phyloP scores from a whole-genome alignment of 208 protist genomes.

The Angomonas ambiguus region DNA sequence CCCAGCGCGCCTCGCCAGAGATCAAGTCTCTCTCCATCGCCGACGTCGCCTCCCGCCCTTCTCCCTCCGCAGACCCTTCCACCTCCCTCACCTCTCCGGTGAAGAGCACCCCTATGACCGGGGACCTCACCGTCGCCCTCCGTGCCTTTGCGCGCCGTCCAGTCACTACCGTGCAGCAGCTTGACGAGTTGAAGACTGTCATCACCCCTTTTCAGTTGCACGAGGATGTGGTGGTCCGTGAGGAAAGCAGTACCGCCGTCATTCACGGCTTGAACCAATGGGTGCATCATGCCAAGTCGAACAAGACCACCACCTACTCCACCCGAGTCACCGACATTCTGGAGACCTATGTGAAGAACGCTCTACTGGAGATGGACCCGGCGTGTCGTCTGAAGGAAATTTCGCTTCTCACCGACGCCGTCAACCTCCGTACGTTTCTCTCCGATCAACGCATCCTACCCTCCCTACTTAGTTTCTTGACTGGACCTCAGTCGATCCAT shows the following conservation, averaged over 20 bases:
- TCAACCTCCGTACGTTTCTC: constrained; percentile 61
- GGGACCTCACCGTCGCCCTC: constrained; percentile 75
- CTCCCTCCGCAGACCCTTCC: not conserved
- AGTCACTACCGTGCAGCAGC: constrained; percentile 70
- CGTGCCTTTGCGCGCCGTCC: constrained; percentile 60
- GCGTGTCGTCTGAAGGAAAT: constrained; percentile 63
- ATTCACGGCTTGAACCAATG: constrained; percentile 58
- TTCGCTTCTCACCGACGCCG: constrained; percentile 54
- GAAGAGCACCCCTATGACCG: constrained; percentile 7
- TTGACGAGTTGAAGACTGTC: constrained; percentile 65
- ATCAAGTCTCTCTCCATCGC: not conserved
- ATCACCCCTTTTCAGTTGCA: constrained; percentile 78
- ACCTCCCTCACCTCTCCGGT: not conserved
- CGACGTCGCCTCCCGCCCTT: not conserved
- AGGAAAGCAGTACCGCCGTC: constrained; percentile 69
- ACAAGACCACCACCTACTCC: constrained; percentile 80
- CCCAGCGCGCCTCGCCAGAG: not conserved
- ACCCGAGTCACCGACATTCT: constrained; percentile 81
- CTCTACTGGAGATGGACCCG: constrained; percentile 75
- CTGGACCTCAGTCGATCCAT: constrained; percentile 56
- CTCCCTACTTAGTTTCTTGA: constrained; percentile 78
- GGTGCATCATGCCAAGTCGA: constrained; percentile 70
- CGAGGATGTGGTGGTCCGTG: constrained; percentile 58
- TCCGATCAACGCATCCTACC: constrained; percentile 71
- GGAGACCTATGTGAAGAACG: constrained; percentile 81